phyloP scores from a whole-genome alignment of 495 filamentous ascomycete genomes.

The Aspergillus hancockii region DNA sequence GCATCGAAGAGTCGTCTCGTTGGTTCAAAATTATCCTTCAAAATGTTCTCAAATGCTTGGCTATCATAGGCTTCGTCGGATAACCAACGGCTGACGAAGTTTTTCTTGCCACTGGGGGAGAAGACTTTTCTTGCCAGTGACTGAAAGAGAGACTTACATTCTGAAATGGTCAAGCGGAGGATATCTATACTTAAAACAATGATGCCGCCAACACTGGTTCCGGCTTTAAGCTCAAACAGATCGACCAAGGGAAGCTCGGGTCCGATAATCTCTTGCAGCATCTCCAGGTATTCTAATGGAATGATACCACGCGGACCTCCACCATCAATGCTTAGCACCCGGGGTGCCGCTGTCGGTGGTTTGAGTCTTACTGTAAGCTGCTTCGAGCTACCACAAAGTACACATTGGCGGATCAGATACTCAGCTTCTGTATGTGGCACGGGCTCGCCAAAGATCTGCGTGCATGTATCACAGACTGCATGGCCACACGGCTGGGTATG shows the following conservation, averaged over 20 bases:
- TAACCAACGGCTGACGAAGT: conserved; percentile 16
- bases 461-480: conserved; percentile 31
- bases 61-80: conserved; percentile 28
- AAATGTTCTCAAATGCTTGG: conserved; percentile 17
- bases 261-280: conserved; percentile 26
- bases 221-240: conserved; percentile 30
- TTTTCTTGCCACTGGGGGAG: conserved; percentile 7
- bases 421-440: conserved; percentile 10
- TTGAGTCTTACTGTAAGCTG: conserved; percentile 20
- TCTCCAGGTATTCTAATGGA: conserved; percentile 27
- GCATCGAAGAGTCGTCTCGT: conserved; percentile 16
- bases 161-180: conserved; percentile 12
- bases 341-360: conserved; percentile 26
- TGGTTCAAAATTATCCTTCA: conserved; percentile 25
- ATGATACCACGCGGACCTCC: conserved; percentile 30
- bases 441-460: conserved; percentile 19
- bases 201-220: conserved; percentile 29
- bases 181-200: conserved; percentile 5
- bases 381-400: conserved; percentile 10
- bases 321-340: conserved; percentile 34
- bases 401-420: conserved; percentile 14
- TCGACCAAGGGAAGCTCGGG: conserved; percentile 19
- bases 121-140: conserved; percentile 23
- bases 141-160: conserved; percentile 24
- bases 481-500: conserved; percentile 31